Evolutionary conservation across 495 filamentous ascomycete genomes (phyloP).

Genomic region (Podospora anserina): DNA sequence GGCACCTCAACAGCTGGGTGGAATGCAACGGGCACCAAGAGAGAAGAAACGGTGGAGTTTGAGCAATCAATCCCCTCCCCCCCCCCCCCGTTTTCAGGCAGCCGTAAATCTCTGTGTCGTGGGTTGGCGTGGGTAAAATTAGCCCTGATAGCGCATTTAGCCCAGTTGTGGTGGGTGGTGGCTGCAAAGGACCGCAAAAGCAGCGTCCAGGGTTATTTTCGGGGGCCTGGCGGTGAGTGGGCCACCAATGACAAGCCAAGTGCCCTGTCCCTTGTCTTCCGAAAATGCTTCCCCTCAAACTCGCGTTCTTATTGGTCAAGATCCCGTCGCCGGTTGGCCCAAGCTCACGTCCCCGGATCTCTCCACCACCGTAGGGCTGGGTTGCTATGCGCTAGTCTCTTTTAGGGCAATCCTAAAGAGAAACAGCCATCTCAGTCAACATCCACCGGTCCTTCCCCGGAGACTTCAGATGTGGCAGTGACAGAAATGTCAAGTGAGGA

Average conservation of each 20-base stretch:
- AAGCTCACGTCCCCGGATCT: not conserved
- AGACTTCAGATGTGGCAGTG: no score
- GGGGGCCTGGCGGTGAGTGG: constrained; percentile 5
- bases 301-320: not conserved
- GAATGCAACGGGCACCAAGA: no score
- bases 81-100: constrained; percentile 1
- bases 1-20: no score
- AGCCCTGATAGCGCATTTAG: constrained; percentile 10
- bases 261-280: not conserved
- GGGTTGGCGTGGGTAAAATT: constrained; percentile 12
- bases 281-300: not conserved
- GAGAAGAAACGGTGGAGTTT: not conserved
- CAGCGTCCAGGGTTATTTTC: constrained; percentile 7
- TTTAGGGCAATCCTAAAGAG: constrained; percentile 4
- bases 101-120: not conserved
- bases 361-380: constrained; percentile 11
- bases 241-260: not conserved
- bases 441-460: no score
- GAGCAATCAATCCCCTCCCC: not conserved
- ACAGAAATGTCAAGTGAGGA: no score
- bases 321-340: not conserved
- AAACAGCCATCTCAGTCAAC: not conserved
- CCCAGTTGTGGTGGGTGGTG: constrained; percentile 3
- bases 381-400: not conserved
- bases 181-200: not conserved